phyloP scores from a whole-genome alignment of 1,139 yeast genomes.

The Yamadazyma buinensis region DNA sequence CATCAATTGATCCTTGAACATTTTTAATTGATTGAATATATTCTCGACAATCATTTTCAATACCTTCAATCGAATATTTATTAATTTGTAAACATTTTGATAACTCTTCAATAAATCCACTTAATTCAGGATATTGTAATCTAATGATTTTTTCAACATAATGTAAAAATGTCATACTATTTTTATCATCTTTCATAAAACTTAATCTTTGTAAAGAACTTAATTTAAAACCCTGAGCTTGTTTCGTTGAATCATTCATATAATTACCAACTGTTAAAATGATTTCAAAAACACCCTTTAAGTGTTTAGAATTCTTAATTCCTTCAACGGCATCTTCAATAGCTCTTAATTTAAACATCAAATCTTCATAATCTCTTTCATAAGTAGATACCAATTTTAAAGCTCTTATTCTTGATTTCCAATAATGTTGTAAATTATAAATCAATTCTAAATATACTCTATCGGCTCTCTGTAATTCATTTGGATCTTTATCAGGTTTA shows the following conservation, averaged over 20 bases:
- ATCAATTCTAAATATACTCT: conserved; percentile 69
- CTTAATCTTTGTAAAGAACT: conserved; percentile 71
- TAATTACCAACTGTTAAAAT: conserved; percentile 80
- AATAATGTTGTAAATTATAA: conserved; percentile 72
- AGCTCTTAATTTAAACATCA: conserved; percentile 54
- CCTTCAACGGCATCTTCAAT: conserved; percentile 65
- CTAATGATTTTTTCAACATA: conserved; percentile 74
- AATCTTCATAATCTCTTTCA: conserved; percentile 70
- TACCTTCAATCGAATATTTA: conserved; percentile 65
- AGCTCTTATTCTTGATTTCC: conserved; percentile 78
- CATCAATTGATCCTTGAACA: conserved; percentile 68
- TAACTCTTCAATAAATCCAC: conserved; percentile 57
- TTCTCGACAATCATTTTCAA: conserved; percentile 58
- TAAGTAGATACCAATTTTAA: conserved; percentile 55
- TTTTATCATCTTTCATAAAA: conserved; percentile 74
- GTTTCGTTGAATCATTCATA: conserved; percentile 77
- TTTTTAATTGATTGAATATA: conserved; percentile 57
- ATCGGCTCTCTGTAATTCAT: conserved; percentile 72
- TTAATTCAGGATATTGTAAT: conserved; percentile 62
- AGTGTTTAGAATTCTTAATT: conserved; percentile 53
- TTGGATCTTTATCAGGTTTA: conserved; percentile 71
- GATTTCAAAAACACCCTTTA: conserved; percentile 67
- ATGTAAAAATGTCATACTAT: conserved; percentile 74
- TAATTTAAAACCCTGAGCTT: conserved; percentile 76
- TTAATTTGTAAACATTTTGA: conserved; percentile 56